Evolutionary conservation across 1,139 yeast species (phyloP).

Genomic region (Geotrichum restrictum): DNA sequence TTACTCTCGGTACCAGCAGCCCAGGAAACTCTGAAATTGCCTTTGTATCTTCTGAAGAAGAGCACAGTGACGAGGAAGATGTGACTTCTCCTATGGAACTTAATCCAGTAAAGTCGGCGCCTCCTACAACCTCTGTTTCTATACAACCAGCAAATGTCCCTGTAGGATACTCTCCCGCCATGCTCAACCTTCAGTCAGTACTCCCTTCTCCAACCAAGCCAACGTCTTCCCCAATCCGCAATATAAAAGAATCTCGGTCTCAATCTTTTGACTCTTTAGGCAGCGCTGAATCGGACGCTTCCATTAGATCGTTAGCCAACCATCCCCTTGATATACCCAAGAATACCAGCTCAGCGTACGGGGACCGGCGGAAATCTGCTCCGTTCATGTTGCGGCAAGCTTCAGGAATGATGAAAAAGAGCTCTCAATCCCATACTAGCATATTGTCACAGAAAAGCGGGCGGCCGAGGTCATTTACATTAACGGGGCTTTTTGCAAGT

Average conservation of each 20-base stretch:
- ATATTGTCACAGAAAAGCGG: slow-evolving; percentile 1
- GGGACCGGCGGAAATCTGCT: slow-evolving; percentile 15
- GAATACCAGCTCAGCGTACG: neutral
- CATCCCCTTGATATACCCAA: slow-evolving; percentile 7
- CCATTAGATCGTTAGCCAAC: slow-evolving; percentile 6
- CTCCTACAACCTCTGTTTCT: slow-evolving; percentile 13
- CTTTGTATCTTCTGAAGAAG: slow-evolving; percentile 17
- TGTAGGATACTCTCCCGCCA: slow-evolving; percentile 9
- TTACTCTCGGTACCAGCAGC: slow-evolving; percentile 9
- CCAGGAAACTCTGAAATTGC: slow-evolving; percentile 11
- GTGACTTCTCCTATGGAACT: slow-evolving; percentile 12
- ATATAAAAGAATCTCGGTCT: neutral
- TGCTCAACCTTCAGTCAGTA: slow-evolving; percentile 9
- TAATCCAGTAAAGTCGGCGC: neutral
- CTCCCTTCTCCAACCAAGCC: neutral
- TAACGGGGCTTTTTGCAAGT: slow-evolving; percentile 7
- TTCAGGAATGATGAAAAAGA: neutral
- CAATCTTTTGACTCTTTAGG: slow-evolving; percentile 9
- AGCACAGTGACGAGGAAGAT: slow-evolving; percentile 2
- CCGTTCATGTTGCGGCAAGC: slow-evolving; percentile 14
- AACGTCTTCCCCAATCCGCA: neutral
- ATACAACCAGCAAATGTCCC: slow-evolving; percentile 3
- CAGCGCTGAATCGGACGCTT: slow-evolving; percentile 10
- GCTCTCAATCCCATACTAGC: neutral
- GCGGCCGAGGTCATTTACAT: slow-evolving; percentile 5